These are phyloP conservation scores for Salix exigua DNA, from an alignment of 345 rosid species.

Conservation along the genomic window DNA sequence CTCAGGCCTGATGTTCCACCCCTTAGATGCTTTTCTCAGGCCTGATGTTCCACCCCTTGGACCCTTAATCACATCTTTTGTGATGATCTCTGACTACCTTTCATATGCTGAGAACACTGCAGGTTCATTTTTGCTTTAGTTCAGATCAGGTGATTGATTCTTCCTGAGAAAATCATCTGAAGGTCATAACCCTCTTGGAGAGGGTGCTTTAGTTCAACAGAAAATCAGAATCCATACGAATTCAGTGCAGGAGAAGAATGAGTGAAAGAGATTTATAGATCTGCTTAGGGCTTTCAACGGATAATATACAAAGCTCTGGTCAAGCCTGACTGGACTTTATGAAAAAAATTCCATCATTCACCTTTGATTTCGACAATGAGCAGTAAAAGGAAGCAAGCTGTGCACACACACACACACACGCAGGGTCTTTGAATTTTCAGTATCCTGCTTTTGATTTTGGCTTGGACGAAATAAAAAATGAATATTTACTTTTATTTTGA, in stretches of 20 bases:
- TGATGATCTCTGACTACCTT: neutral
- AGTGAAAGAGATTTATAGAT: conserved; percentile 1
- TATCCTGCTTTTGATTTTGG: neutral
- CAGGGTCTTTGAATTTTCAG: neutral
- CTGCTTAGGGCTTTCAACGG: neutral
- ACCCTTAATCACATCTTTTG: neutral
- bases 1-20: neutral
- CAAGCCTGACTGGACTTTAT: neutral
- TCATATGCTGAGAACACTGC: neutral
- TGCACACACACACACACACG: neutral
- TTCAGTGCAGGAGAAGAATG: neutral
- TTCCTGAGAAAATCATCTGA: neutral
- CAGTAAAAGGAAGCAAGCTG: neutral
- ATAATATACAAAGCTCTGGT: neutral
- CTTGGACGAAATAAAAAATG: neutral
- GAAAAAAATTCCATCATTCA: neutral
- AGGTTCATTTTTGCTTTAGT: neutral
- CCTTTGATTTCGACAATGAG: neutral
- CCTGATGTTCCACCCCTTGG: neutral
- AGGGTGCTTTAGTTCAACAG: neutral
- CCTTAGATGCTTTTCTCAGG: neutral
- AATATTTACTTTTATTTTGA: neutral
- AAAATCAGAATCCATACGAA: neutral
- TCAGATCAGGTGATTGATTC: neutral
- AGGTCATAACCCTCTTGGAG: neutral